Evolutionary conservation across 2,329 filamentous ascomycete genomes (phyloP).

Genomic region (Venturia nashicola): DNA sequence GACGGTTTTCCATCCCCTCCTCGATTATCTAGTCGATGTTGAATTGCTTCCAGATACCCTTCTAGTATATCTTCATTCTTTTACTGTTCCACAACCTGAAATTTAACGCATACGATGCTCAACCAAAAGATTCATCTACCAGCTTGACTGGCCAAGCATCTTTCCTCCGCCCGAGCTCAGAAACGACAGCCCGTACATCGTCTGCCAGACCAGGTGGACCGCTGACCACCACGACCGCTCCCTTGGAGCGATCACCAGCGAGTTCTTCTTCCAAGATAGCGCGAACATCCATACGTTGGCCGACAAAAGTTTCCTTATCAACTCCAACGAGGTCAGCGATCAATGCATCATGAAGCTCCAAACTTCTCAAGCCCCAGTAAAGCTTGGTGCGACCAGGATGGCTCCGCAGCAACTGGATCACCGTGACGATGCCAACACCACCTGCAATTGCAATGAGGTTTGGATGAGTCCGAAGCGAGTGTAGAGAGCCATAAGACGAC

Average conservation of each 20-base stretch:
- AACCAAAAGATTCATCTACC: slow-evolving; percentile 36
- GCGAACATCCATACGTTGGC: slow-evolving; percentile 12
- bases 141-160: slow-evolving; percentile 29
- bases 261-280: slow-evolving; percentile 25
- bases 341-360: background rate
- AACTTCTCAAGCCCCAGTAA: background rate
- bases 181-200: slow-evolving; percentile 28
- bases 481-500: slow-evolving; percentile 25
- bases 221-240: slow-evolving; percentile 30
- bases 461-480: slow-evolving; percentile 16
- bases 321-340: background rate
- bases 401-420: slow-evolving; percentile 24
- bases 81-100: no score
- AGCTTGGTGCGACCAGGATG: slow-evolving; percentile 11
- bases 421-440: slow-evolving; percentile 35
- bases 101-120: slow-evolving; percentile 16
- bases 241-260: slow-evolving; percentile 18
- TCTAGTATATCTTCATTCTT: slow-evolving; percentile 16
- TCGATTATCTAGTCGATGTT: no score
- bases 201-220: slow-evolving; percentile 35
- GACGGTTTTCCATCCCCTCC: no score
- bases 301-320: slow-evolving; percentile 12
- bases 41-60: background rate
- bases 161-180: slow-evolving; percentile 23
- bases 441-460: slow-evolving; percentile 26